Base-by-base conservation (phyloP, 2,329 filamentous ascomycete species). In the Exophiala alcalophila region DNA sequence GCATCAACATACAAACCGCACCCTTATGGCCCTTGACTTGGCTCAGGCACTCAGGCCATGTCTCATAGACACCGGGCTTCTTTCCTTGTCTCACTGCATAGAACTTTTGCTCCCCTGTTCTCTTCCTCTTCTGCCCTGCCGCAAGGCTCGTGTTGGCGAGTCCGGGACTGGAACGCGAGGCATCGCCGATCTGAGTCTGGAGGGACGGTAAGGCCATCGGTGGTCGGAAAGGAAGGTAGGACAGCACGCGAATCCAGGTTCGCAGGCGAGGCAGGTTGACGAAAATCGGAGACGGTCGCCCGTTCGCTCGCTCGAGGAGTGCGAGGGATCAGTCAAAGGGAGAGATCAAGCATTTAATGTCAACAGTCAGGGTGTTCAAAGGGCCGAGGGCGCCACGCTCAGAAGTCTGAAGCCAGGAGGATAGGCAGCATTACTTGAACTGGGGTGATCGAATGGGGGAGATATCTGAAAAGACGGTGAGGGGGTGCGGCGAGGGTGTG, bases 1-100 rank as follows among this genome's bases (percentile, higher is more conserved):
- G 45, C 51, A 23, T 8, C 14, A 29, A 77, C 83, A 64, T 69
- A 88, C 84, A 87, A 24, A 76, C 65, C 44, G 84, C 83, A 14
- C 82, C 82, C 57, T 80, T 75, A 56, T 72, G 79, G 15, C 80
- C 80, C 35, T 70, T 76, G 32, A 81, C 73, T 59, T 84, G 80
- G 20, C 68, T 67, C 49, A 81, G 65, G 56, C 78, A 82, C 49
- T 83, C 80, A 29, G 66, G 63, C 78, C 80, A 84, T 42, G 70
- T 74, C 57, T 77, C 70, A 58, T 84, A 84, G 34, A 84, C 71
- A 7, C 79, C 81, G 4, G 81, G 80, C 29, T 64, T 67, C 50
- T 73, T 74, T 10, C 81, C 81, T 11, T 66, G 66, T 49, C 74
- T 76, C 28, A 84, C 81, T 5, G 78, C 79, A 58, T 84, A 84